Evolutionary conservation across 2,329 filamentous ascomycete species (phyloP).

Genomic region (Thielaviopsis musarum): DNA sequence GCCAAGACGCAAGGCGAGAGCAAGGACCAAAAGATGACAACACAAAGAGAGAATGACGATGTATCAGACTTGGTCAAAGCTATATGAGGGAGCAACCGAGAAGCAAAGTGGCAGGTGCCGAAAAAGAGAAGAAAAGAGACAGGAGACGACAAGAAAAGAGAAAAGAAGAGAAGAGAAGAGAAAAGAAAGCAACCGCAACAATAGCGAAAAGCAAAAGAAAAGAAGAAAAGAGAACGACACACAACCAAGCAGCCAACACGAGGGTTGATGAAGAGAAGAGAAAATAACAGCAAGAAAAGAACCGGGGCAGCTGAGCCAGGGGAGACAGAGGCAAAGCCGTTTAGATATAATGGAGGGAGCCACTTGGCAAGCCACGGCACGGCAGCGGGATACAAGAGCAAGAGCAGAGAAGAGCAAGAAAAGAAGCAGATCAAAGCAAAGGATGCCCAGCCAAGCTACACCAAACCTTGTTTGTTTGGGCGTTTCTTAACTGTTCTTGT

Average conservation of each 20-base stretch:
- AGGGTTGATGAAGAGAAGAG: conserved; percentile 6
- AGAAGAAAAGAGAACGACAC: conserved; percentile 15
- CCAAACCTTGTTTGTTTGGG: conserved; percentile 1
- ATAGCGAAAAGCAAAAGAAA: conserved; percentile 11
- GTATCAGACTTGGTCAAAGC: neutral
- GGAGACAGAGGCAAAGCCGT: conserved; percentile 2
- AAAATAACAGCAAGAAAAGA: conserved; percentile 5
- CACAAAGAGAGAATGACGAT: neutral
- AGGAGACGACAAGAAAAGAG: neutral
- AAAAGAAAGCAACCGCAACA: conserved; percentile 17
- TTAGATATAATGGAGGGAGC: conserved; percentile 1
- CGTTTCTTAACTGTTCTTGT: too few species aligned
- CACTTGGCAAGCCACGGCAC: conserved; percentile 7
- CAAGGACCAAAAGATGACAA: neutral
- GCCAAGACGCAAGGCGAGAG: neutral
- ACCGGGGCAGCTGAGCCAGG: conserved; percentile 5
- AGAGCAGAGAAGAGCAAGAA: neutral
- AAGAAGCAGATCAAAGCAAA: neutral
- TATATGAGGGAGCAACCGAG: neutral
- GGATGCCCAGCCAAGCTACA: neutral
- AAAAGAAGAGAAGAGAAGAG: conserved; percentile 14
- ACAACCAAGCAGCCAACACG: too few species aligned
- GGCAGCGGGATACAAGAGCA: neutral
- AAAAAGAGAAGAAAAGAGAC: conserved; percentile 14
- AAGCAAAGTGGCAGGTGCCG: conserved; percentile 17